phyloP scores from a whole-genome alignment of 2,329 filamentous ascomycete genomes.

The Fusarium nisikadoi region DNA sequence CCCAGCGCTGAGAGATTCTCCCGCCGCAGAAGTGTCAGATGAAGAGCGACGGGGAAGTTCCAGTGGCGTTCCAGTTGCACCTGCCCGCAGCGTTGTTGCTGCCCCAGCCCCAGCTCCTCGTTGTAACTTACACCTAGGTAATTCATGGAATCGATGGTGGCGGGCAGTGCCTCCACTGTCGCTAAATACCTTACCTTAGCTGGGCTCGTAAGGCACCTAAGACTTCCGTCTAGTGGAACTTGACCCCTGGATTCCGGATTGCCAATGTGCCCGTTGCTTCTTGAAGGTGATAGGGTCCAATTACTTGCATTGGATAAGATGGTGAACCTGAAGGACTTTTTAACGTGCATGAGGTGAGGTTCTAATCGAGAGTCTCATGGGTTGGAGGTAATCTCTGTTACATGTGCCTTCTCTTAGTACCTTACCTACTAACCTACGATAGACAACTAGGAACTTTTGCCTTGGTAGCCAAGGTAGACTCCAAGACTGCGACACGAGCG shows the following conservation, averaged over 20 bases:
- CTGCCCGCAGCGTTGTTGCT: neutral
- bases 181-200: neutral
- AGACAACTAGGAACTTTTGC: neutral
- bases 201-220: slow-evolving; percentile 32
- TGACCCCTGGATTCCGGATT: slow-evolving; percentile 22
- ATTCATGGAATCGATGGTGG: neutral
- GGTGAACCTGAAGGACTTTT: slow-evolving; percentile 2
- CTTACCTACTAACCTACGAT: neutral
- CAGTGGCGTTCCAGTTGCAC: slow-evolving; percentile 24
- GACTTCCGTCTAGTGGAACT: slow-evolving; percentile 12
- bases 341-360: slow-evolving; percentile 14
- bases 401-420: neutral
- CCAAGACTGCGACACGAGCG: neutral
- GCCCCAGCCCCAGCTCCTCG: neutral
- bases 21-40: slow-evolving; percentile 28
- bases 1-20: slow-evolving; percentile 28
- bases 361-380: neutral
- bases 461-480: neutral
- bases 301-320: slow-evolving; percentile 21
- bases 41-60: slow-evolving; percentile 26
- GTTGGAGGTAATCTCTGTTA: neutral
- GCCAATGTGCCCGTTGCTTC: slow-evolving; percentile 1
- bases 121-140: neutral
- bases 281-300: slow-evolving; percentile 7
- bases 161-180: slow-evolving; percentile 7